Base-by-base conservation (phyloP, 257 asterid genomes). In the Solanum pinnatisectum region DNA sequence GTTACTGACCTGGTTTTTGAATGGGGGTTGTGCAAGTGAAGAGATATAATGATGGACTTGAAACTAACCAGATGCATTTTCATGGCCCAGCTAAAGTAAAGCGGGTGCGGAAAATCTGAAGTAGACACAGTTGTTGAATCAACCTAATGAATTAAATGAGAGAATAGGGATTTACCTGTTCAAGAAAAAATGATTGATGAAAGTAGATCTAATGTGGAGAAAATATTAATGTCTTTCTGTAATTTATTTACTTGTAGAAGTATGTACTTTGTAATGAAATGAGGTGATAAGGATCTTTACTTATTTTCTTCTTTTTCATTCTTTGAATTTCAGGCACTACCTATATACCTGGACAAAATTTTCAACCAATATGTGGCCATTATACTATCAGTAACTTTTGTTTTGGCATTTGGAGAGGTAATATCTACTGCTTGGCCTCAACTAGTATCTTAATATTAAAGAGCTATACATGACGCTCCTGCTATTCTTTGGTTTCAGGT, bases 341-440 rank as follows among this genome's bases (percentile, higher is more conserved):
- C 98, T 5, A 88, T 97, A 89, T 97, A 97, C 91, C 94, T 97
- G 91, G 99, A 97, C 90, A 96, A 93, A 89, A 79, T 97, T 83
- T 97, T 97, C 94, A 97, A 96, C 89, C 99, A 95, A 85, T 96
- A 94, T 91, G 92, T 97, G 90, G 99, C 99, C 83, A 97, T 97
- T 88, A 91, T 96, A 92, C 91, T 97, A 59, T 96, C 99, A 42
- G 99, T 97, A 88, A 97, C 99, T 70, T 97, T 97, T 92, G 99
- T 97, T 89, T 94, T 97, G 86, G 89, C 92, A 87, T 97, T 97
- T 56, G 99, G 99, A 46, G 99, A 97, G 98, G 99, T 97, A 94
- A 86, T 32, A 35, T 60, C 39, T 73, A 33, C 49, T 76, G 22
- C 42, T 42, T 81, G 83, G 78, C 59, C 70, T 56, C 60, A 59